phyloP scores from a whole-genome alignment of 495 filamentous ascomycete species.

The Astrothelium macrocarpum region DNA sequence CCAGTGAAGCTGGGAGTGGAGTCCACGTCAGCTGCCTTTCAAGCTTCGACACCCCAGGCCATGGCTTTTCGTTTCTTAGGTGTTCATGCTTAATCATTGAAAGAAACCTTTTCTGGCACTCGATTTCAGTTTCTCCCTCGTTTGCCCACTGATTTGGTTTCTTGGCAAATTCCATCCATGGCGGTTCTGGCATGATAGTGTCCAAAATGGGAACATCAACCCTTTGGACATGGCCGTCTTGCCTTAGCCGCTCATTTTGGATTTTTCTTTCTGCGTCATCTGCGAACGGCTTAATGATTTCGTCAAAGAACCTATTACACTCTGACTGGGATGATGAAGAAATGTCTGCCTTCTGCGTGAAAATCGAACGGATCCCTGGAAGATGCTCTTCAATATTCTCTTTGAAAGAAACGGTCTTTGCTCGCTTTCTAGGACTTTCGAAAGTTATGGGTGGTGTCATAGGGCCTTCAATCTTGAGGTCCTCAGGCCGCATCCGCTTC shows the following conservation, averaged over 20 bases:
- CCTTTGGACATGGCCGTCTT: conserved; percentile 47
- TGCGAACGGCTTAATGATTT: conserved; percentile 40
- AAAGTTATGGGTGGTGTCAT: conserved; percentile 28
- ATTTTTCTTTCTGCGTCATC: conserved; percentile 33
- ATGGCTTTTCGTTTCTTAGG: conserved; percentile 28
- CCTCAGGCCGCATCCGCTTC: conserved; percentile 23
- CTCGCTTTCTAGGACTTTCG: conserved; percentile 22
- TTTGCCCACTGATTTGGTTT: neutral
- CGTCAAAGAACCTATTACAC: conserved; percentile 34
- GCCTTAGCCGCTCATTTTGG: conserved; percentile 54
- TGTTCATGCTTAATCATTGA: conserved; percentile 19
- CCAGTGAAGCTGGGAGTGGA: conserved; percentile 30
- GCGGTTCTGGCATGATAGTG: conserved; percentile 45
- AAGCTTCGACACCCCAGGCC: conserved; percentile 34
- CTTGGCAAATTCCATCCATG: conserved; percentile 39
- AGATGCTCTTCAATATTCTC: conserved; percentile 27
- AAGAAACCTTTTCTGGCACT: conserved; percentile 22
- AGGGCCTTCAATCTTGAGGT: conserved; percentile 37
- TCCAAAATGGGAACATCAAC: conserved; percentile 51
- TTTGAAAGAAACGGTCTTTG: conserved; percentile 33
- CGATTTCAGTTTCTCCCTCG: conserved; percentile 14
- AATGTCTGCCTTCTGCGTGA: conserved; percentile 18
- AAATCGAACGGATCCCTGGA: conserved; percentile 20
- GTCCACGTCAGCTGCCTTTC: conserved; percentile 38
- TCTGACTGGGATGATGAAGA: conserved; percentile 21